Conservation (phyloP, 345 rosid species). For the Euphorbia pulcherrima region DNA sequence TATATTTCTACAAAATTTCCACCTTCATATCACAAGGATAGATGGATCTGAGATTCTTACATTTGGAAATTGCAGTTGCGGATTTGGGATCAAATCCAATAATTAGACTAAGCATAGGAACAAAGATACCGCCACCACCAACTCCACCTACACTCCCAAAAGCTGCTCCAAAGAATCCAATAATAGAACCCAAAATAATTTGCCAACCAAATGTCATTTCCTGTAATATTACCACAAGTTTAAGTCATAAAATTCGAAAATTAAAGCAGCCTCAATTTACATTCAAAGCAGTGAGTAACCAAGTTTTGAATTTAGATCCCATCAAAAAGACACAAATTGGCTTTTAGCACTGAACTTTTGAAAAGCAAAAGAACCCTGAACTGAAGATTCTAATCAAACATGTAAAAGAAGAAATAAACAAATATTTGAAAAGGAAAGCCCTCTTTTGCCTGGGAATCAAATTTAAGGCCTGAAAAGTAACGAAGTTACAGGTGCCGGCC, state of each 20-base stretch:
- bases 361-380: slow-evolving; percentile 1
- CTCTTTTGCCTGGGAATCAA: background rate
- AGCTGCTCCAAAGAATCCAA: slow-evolving; percentile 50
- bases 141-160: slow-evolving; percentile 55
- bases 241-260: background rate
- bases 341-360: background rate
- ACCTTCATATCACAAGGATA: background rate
- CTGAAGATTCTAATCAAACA: background rate
- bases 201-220: slow-evolving; percentile 46
- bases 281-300: background rate
- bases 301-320: background rate
- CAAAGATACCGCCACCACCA: slow-evolving; percentile 53
- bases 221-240: slow-evolving; percentile 27
- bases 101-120: slow-evolving; percentile 47
- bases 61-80: slow-evolving; percentile 52
- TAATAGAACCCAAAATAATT: slow-evolving; percentile 36
- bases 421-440: background rate
- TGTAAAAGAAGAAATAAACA: background rate
- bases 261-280: background rate
- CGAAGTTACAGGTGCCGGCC: no score
- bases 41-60: slow-evolving; percentile 22
- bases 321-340: background rate
- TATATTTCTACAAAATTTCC: no score
- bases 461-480: no score
- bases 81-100: slow-evolving; percentile 52